These are phyloP conservation scores for Euphrasia confusa DNA, from an alignment of 257 asterid genomes.

Conservation along the genomic window DNA sequence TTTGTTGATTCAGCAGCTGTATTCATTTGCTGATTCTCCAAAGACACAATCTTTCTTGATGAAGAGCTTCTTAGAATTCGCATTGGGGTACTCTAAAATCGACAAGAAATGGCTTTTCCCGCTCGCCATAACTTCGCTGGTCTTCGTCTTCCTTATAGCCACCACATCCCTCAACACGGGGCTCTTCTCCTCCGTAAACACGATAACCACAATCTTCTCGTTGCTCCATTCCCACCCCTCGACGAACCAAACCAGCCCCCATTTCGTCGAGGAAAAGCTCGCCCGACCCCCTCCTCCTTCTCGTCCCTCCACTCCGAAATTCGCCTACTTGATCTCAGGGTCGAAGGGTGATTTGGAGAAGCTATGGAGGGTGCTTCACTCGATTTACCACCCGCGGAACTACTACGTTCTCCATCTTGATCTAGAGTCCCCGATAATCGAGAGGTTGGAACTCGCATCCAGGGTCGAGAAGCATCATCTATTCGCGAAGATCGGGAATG, in stretches of 20 bases:
- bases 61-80: slow-evolving; percentile 22
- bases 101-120: slow-evolving; percentile 59
- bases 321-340: slow-evolving; percentile 47
- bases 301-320: slow-evolving; percentile 38
- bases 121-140: slow-evolving; percentile 32
- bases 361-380: slow-evolving; percentile 52
- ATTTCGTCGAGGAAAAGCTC: slow-evolving; percentile 34
- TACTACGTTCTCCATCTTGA: slow-evolving; percentile 57
- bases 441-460: slow-evolving; percentile 47
- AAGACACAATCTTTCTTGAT: slow-evolving; percentile 3
- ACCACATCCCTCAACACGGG: slow-evolving; percentile 43
- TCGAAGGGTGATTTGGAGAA: slow-evolving; percentile 49
- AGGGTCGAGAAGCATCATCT: slow-evolving; percentile 40
- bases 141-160: slow-evolving; percentile 35
- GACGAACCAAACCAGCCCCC: slow-evolving; percentile 27
- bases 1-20: slow-evolving; percentile 6
- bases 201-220: slow-evolving; percentile 40
- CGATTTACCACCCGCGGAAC: slow-evolving; percentile 55
- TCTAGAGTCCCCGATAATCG: slow-evolving; percentile 42
- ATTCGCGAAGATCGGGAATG: slow-evolving; percentile 45
- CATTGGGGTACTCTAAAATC: slow-evolving; percentile 39
- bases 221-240: slow-evolving; percentile 28
- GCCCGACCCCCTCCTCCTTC: slow-evolving; percentile 28
- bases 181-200: slow-evolving; percentile 34
- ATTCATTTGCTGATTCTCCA: slow-evolving; percentile 16